Base-by-base conservation (phyloP, 2,329 filamentous ascomycete genomes). In the Fusarium burgessii region DNA sequence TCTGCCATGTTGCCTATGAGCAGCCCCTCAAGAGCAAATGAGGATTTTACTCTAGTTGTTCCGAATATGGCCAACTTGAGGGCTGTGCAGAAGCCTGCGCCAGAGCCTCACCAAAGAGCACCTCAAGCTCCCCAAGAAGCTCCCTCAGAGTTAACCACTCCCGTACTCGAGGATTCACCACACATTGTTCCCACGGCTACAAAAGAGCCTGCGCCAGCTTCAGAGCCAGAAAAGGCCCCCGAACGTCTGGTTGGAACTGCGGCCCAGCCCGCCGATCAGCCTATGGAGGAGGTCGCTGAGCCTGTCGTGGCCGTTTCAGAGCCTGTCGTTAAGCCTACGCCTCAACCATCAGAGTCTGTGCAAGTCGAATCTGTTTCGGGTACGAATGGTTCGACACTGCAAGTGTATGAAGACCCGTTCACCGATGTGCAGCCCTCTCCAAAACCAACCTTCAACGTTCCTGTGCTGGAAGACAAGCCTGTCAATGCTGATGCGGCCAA, bases 391-490 rank as follows among this genome's bases (percentile, higher is more conserved):
- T 63, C 55, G 20, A 62, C 52, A 4, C 75, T 90, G 17, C 84
- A 89, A 71, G 89, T 91, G 1, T 91, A 90, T 66, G 89, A 91
- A 73, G 89, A 91, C 68, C 89, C 89, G 3, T 87, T 89, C 64
- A 85, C 84, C 10, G 83, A 82, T 41, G 82, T 86, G 25, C 81
- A 86, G 49, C 74, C 81, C 10, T 82, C 83, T 3, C 82, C 86
- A 2, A 84, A 84, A 57, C 83, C 86, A 4, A 77, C 79, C 4
- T 79, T 85, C n/a, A 82, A 79, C 32, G 78, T 79, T 0, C 84
- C 87, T 9, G 89, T 90, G 7, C 80, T 91, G 7, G 88, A 89
- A 71, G 88, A 91, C 69, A 87, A 83, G 71, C 84, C 88, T 1
- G 80, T 91, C 58, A 91, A 91, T 72, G 88, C 90, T 71, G 88